These are phyloP conservation scores for Arthroderma sp. DNA, from an alignment of 2,329 filamentous ascomycete species.

Conservation along the genomic window DNA sequence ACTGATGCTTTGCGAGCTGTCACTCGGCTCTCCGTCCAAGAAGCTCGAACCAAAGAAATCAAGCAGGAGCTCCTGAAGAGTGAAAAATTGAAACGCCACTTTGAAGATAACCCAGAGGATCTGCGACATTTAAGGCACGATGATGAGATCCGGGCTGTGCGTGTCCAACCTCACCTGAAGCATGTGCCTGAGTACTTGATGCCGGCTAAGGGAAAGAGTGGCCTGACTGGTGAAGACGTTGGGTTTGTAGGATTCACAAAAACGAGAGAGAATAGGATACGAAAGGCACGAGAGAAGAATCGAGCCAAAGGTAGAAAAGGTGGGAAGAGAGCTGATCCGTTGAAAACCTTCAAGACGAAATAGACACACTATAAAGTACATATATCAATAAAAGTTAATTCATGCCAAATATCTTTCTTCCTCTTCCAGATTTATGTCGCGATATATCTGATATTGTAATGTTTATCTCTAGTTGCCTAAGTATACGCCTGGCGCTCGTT, in stretches of 20 bases:
- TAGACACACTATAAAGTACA: background rate
- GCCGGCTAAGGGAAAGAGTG: constrained; percentile 61
- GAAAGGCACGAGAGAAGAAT: constrained; percentile 36
- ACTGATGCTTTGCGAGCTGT: constrained; percentile 82
- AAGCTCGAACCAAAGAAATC: constrained; percentile 78
- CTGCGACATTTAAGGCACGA: constrained; percentile 81
- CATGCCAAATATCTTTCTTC: background rate
- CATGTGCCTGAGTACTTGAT: constrained; percentile 90
- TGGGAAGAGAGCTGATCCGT: constrained; percentile 62
- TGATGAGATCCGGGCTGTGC: constrained; percentile 67
- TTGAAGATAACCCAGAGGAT: constrained; percentile 91
- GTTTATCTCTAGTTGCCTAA: background rate
- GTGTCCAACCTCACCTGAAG: constrained; percentile 78
- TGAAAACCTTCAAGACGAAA: constrained; percentile 73
- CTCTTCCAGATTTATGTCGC: no score
- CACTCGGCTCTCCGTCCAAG: constrained; percentile 76
- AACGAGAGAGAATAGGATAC: constrained; percentile 36
- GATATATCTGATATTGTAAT: no score
- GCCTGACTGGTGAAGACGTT: constrained; percentile 50
- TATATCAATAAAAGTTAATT: background rate
- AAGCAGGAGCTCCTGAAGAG: constrained; percentile 82
- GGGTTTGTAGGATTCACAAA: constrained; percentile 61
- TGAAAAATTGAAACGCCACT: constrained; percentile 87
- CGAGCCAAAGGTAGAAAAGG: constrained; percentile 35
- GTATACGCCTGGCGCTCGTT: background rate